phyloP scores from a whole-genome alignment of 495 filamentous ascomycete species.

The Rhizodiscina lignyota region DNA sequence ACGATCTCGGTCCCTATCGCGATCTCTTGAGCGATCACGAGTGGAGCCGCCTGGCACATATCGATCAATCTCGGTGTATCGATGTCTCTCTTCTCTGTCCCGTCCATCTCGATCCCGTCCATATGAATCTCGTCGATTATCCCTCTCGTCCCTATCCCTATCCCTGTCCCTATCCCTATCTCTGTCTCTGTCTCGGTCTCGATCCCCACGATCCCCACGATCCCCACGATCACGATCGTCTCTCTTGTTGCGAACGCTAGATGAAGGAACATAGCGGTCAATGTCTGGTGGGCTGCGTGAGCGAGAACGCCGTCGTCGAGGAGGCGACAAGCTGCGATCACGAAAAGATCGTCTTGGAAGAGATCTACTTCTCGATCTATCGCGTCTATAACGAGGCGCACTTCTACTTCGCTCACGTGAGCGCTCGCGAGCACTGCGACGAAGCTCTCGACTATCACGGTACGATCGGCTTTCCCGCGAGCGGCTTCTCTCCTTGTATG shows the following conservation, averaged over 20 bases:
- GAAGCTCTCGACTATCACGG: too few relatives aligned
- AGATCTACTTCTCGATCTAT: slow-evolving; percentile 5
- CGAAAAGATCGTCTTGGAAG: slow-evolving; percentile 1
- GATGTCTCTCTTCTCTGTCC: slow-evolving; percentile 2
- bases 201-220: background rate
- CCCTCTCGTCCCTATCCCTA: slow-evolving; percentile 2
- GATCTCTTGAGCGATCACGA: too few relatives aligned
- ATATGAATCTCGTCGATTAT: background rate
- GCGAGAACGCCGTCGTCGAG: slow-evolving; percentile 2
- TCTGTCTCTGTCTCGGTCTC: slow-evolving; percentile 3
- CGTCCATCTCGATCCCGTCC: slow-evolving; percentile 5
- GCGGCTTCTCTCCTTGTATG: too few relatives aligned
- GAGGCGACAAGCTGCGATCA: background rate
- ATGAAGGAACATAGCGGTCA: slow-evolving; percentile 4
- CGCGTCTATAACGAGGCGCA: too few relatives aligned
- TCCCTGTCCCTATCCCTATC: slow-evolving; percentile 7
- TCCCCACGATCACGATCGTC: background rate
- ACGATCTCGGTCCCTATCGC: background rate
- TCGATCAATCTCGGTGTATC: slow-evolving; percentile 16
- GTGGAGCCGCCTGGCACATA: slow-evolving; percentile 14
- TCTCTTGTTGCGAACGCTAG: slow-evolving; percentile 1
- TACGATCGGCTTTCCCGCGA: too few relatives aligned
- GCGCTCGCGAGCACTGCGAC: background rate
- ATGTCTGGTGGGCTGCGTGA: slow-evolving; percentile 4
- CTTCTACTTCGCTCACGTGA: slow-evolving; percentile 1